Conservation (phyloP, 1,284 basidiomycete genomes). For the Ustilago tritici region DNA sequence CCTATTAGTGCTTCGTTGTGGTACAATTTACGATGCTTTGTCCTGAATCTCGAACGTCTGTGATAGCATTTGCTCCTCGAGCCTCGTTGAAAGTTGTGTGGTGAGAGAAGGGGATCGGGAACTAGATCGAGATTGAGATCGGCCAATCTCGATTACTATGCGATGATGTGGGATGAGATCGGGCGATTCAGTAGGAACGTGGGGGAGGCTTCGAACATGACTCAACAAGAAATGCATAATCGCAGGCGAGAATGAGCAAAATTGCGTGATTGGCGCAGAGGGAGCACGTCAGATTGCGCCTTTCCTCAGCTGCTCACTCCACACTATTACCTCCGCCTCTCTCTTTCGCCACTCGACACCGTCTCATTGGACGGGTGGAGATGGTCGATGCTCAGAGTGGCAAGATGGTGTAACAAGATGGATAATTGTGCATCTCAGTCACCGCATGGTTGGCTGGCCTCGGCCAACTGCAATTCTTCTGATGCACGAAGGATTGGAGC, state of each 20-base stretch:
- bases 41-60: no score
- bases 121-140: no score
- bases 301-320: background rate
- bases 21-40: no score
- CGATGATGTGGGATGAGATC: no score
- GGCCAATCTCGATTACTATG: no score
- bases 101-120: no score
- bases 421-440: constrained; percentile 4
- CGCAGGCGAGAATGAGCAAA: background rate
- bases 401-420: background rate
- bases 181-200: background rate
- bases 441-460: constrained; percentile 1
- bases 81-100: background rate
- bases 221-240: no score
- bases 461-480: background rate
- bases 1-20: background rate
- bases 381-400: background rate
- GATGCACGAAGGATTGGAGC: constrained; percentile 2
- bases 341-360: background rate
- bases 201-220: background rate
- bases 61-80: background rate
- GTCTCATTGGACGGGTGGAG: background rate
- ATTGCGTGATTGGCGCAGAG: constrained; percentile 10
- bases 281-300: constrained; percentile 19
- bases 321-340: background rate